Evolutionary conservation across 2,329 filamentous ascomycete species (phyloP).

Genomic region (Claviceps digitariae): DNA sequence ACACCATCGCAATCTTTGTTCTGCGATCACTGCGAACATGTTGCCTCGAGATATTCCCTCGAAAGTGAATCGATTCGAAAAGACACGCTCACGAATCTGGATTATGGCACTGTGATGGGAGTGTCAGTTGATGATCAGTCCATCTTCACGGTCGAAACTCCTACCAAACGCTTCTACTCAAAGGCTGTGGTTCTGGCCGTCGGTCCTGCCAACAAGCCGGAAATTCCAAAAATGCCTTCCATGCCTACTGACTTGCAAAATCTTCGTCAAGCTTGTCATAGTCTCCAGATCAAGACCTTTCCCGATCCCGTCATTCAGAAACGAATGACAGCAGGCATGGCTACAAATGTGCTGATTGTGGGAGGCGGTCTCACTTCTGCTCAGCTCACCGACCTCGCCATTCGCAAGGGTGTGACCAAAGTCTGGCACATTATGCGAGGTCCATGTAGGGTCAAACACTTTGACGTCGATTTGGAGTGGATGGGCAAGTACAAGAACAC

Average conservation of each 20-base stretch:
- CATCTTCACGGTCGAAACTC: constrained; percentile 52
- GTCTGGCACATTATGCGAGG: constrained; percentile 59
- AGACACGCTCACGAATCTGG: constrained; percentile 46
- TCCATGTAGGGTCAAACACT: constrained; percentile 51
- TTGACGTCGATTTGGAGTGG: constrained; percentile 66
- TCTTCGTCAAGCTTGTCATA: constrained; percentile 42
- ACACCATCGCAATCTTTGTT: constrained; percentile 50
- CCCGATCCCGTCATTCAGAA: constrained; percentile 37
- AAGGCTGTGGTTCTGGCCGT: constrained; percentile 56
- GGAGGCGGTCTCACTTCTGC: constrained; percentile 67
- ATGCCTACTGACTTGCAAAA: constrained; percentile 11
- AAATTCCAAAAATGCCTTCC: constrained; percentile 26
- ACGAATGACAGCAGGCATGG: constrained; percentile 34
- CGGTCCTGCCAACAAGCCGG: constrained; percentile 51
- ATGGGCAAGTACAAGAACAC: constrained; percentile 72
- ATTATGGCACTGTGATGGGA: constrained; percentile 36
- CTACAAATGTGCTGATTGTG: constrained; percentile 56
- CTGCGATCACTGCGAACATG: constrained; percentile 43
- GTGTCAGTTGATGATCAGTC: constrained; percentile 33
- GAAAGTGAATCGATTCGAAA: constrained; percentile 41
- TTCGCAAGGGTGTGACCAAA: constrained; percentile 50
- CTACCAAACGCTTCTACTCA: constrained; percentile 39
- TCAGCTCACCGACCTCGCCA: constrained; percentile 54
- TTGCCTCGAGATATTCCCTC: constrained; percentile 40
- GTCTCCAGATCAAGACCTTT: constrained; percentile 47